Conservation (phyloP, 1,139 yeast genomes). For the Sugiyamaella japonica region DNA sequence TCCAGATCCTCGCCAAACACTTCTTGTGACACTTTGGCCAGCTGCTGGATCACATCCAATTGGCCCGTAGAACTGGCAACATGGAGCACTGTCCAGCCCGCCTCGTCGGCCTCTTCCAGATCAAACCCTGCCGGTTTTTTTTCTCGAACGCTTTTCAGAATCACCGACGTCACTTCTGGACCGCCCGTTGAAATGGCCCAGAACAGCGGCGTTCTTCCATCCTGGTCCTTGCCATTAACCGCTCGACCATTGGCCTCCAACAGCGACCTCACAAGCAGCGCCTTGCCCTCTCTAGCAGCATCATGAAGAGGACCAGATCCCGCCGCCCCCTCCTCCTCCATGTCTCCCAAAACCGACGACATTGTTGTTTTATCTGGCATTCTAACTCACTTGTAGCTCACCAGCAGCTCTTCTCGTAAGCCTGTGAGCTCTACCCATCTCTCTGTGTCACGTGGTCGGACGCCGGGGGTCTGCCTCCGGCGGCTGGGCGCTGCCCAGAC, state of each 20-base stretch:
- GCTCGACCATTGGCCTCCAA: slow-evolving; percentile 51
- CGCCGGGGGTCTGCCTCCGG: neutral
- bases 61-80: slow-evolving; percentile 77
- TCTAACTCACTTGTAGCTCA: too few relatives aligned
- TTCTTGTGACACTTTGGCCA: slow-evolving; percentile 35
- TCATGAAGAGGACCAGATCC: slow-evolving; percentile 47
- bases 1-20: slow-evolving; percentile 39
- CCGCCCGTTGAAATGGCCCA: slow-evolving; percentile 82
- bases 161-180: slow-evolving; percentile 51
- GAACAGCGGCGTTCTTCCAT: slow-evolving; percentile 78
- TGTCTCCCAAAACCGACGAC: too few relatives aligned
- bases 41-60: slow-evolving; percentile 49
- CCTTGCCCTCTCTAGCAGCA: slow-evolving; percentile 59
- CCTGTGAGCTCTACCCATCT: too few relatives aligned
- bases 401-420: too few relatives aligned
- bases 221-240: slow-evolving; percentile 57
- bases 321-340: too few relatives aligned
- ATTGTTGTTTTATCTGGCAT: too few relatives aligned
- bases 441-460: too few relatives aligned
- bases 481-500: slow-evolving; percentile 1
- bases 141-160: slow-evolving; percentile 43
- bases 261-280: slow-evolving; percentile 50
- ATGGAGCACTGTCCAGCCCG: slow-evolving; percentile 90
- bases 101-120: slow-evolving; percentile 68
- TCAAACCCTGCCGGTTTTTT: slow-evolving; percentile 45